Base-by-base conservation (phyloP, 2,329 filamentous ascomycete species). In the Hypoxylon sp. region DNA sequence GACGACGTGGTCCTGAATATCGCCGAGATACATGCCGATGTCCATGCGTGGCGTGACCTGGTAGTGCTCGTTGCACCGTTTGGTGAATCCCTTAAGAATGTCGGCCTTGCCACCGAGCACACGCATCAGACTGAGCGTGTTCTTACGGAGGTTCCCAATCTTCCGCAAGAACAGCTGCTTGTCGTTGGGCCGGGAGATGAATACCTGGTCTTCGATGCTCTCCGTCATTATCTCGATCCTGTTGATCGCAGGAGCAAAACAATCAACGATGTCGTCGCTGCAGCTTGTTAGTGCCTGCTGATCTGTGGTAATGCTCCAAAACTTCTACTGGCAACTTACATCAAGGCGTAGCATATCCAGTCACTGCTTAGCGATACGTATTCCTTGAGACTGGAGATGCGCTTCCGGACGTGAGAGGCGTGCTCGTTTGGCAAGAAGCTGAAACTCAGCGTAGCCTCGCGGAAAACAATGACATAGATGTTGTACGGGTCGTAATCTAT, bases 301-400 rank as follows among this genome's bases (percentile, higher is more conserved):
- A 23, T 18, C 20, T 7, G n/a, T 10, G 9, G 20, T 42, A 18
- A 11, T 5, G 7, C 11, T 45, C 3, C 20, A 27, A 10, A 5
- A 40, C 18, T 17, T 17, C 29, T 11, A 13, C 5, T 43, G 8
- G 4, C 1, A 51, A 78, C 88, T 82, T 80, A 92, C 88, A 99
- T 98, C 71, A 99, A 83, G 38, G 95, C 95, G 73, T 99, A 99
- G 80, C 95, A 99, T 67, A 98, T 96, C 94, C 96, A 99, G 76
- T 99, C 95, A 67, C 92, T 93, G 72, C 92, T 96, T 33, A 99
- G 83, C 60, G 93, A 88, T 68, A 98, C 90, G 71, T 97, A 98
- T 71, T 99, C 95, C 71, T 96, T 94, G 53, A 99, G 82, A 67
- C 92, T 90, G 20, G 91, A 88, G 69, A 99, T 98, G 75, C 95